Evolutionary conservation across 148 eudicot species (phyloP).

Genomic region (Cornus florida): DNA sequence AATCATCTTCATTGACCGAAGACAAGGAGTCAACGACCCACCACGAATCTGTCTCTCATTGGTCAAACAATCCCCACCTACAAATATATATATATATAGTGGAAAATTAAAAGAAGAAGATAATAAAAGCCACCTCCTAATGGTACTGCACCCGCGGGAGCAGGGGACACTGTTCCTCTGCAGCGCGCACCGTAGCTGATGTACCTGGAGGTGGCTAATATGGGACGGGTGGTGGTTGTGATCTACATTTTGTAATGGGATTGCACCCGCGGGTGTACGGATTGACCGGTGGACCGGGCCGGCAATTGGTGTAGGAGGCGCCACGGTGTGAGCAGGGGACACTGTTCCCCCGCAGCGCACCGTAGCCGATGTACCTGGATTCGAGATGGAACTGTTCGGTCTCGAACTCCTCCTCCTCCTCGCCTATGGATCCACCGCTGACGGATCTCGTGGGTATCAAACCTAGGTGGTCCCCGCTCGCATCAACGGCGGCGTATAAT

Average conservation of each 20-base stretch:
- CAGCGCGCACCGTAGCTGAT: too few relatives aligned
- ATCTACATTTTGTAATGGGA: conserved; percentile 27
- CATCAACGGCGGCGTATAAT: background rate
- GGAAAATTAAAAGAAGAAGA: too few relatives aligned
- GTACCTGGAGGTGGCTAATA: too few relatives aligned
- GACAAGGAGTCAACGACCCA: too few relatives aligned
- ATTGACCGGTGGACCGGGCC: conserved; percentile 56
- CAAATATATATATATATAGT: too few relatives aligned
- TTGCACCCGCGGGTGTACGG: conserved; percentile 73
- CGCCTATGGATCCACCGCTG: conserved; percentile 31
- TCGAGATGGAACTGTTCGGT: conserved; percentile 13
- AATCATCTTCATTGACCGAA: too few relatives aligned
- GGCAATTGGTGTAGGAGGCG: conserved; percentile 71
- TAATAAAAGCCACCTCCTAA: too few relatives aligned
- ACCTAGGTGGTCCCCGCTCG: conserved; percentile 12
- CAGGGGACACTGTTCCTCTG: too few relatives aligned
- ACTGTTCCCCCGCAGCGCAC: conserved; percentile 51
- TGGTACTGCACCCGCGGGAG: too few relatives aligned
- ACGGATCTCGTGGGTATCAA: conserved; percentile 16
- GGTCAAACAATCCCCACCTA: too few relatives aligned
- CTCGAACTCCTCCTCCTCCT: conserved; percentile 13
- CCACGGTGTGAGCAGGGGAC: conserved; percentile 66
- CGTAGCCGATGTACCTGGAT: conserved; percentile 54
- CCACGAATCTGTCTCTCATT: too few relatives aligned
- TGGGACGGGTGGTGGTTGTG: too few relatives aligned